Evolutionary conservation across 176 grass and related monocot species (phyloP).

Genomic region (Pharus latifolius): DNA sequence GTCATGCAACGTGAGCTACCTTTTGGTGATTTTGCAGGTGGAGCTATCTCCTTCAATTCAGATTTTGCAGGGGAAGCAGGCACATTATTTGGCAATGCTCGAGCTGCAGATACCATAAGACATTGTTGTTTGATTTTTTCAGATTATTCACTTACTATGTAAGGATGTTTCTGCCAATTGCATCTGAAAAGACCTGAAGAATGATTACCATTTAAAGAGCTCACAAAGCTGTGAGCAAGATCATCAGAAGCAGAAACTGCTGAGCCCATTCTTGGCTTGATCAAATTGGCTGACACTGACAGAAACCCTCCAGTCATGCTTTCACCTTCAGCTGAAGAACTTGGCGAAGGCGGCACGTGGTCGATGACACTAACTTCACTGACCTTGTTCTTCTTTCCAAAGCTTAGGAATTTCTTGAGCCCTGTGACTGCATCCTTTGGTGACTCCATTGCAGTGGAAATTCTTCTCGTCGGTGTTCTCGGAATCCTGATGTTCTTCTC

Average conservation of each 20-base stretch:
- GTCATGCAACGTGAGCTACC: too few relatives aligned
- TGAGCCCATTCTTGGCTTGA: neutral
- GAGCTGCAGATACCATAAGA: too few relatives aligned
- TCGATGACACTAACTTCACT: neutral
- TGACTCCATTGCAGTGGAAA: constrained; percentile 22
- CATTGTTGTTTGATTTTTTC: too few relatives aligned
- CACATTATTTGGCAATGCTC: too few relatives aligned
- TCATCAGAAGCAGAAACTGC: constrained; percentile 5
- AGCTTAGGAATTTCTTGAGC: constrained; percentile 52
- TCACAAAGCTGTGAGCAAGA: neutral
- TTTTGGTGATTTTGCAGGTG: too few relatives aligned
- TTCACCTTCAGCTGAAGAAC: neutral
- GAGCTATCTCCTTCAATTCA: too few relatives aligned
- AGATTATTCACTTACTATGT: neutral
- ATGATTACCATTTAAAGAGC: constrained; percentile 28
- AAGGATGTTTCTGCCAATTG: neutral
- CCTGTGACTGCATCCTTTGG: constrained; percentile 44
- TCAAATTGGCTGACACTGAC: constrained; percentile 4
- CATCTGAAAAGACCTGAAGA: neutral
- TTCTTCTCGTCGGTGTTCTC: neutral
- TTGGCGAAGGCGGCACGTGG: neutral
- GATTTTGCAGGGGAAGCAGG: too few relatives aligned
- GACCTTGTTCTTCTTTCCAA: constrained; percentile 52
- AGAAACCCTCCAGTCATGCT: neutral
- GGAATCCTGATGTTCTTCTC: neutral